Percentiles rank a stretch among this genome's conserved stretches.
These are phyloP conservation scores for Fraxinus baroniana DNA, from an alignment of 305 asterid species.

Conservation along the genomic window DNA sequence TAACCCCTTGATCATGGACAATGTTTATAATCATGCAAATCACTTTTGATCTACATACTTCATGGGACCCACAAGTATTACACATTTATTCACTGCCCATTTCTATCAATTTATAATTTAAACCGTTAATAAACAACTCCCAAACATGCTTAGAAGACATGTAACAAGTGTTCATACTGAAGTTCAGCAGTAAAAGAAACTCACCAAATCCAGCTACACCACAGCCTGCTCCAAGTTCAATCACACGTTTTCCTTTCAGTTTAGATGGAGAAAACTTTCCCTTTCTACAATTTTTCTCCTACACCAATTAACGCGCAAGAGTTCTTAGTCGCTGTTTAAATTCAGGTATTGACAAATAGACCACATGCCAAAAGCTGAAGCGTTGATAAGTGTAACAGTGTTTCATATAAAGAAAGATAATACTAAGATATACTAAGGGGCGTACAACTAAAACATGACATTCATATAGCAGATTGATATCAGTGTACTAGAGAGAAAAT, in stretches of 20 bases:
- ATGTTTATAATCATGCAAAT: background rate
- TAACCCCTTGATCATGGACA: background rate
- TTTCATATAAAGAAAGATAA: background rate
- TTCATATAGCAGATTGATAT: background rate
- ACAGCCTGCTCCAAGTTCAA: constrained; percentile 99
- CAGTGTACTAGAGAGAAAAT: background rate
- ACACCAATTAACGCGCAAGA: constrained; percentile 19
- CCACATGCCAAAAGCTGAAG: background rate
- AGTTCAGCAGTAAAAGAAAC: constrained; percentile 21
- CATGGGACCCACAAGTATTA: background rate
- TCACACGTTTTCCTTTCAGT: constrained; percentile 82
- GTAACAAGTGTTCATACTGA: background rate
- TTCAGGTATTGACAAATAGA: constrained; percentile 11
- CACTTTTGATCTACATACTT: no score
- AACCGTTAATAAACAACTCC: background rate
- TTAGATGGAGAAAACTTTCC: constrained; percentile 86
- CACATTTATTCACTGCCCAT: background rate
- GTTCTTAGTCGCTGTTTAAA: constrained; percentile 17
- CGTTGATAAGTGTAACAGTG: background rate
- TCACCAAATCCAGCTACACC: constrained; percentile 96
- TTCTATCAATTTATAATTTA: background rate
- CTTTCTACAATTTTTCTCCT: constrained; percentile 86
- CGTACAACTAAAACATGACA: background rate
- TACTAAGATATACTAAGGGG: background rate
- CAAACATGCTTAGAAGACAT: constrained; percentile 1